Base-by-base conservation (phyloP, 176 grass and related monocot genomes). In the Tillandsia leiboldiana region DNA sequence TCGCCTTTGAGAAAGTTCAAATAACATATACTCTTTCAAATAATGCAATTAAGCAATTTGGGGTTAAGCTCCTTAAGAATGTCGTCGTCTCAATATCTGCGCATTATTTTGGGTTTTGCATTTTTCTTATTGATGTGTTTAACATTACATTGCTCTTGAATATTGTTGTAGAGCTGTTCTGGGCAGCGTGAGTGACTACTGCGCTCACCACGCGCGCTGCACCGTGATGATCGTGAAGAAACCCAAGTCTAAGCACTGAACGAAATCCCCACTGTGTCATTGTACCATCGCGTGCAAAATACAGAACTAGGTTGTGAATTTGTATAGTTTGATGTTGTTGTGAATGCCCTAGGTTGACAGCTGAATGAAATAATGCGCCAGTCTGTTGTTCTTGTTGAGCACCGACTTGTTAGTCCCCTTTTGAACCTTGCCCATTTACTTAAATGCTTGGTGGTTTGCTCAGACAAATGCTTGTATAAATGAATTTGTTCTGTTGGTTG, bases 181-280 rank as follows among this genome's bases (percentile, higher is more conserved):
- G 2, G 86, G 90, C 28, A 89, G 86, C 62, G 90, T 93, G 22
- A 93, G 90, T 67, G 86, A 89, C 77, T 87, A 92, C 86, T 88
- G 84, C 15, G 67, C 89, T 2, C 90, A 88, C 67, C 86, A 88
- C 8, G 71, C 80, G 52, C 68, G 66, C 62, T 94, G 83, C 71
- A 77, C 74, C 26, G 86, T 93, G 0, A 79, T 86, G 83, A 86
- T 89, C 2, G 90, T 93, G 22, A 89, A 93, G 80, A 67, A 73
- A 28, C 74, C 77, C 15, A 89, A 84, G 28, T 1, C 61, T 15
- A 86, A 84, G 20, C 50, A 53, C 12, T 66, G 26, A 66, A 28
- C 26, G 3, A 28, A 14, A n/a, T 61, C 54, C 8, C 56, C 13
- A 61, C 7, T 15, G 7, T 7, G 22, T n/a, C 17, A 61, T 18